phyloP scores from a whole-genome alignment of 306 rosid species.

The Vigna reflexopilosa region DNA sequence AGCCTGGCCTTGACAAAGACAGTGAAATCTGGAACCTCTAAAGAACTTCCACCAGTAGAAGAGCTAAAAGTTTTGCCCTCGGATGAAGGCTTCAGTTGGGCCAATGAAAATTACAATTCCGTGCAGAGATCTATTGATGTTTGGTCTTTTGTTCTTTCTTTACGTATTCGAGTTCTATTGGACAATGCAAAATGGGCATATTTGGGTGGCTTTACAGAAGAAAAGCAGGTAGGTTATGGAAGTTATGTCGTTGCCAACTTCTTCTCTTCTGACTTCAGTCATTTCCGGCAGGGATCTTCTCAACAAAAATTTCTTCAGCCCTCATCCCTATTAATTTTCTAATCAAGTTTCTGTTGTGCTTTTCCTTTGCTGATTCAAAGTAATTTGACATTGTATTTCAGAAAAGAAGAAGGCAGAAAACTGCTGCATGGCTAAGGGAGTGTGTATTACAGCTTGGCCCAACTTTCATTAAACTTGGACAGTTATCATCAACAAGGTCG shows the following conservation, averaged over 20 bases:
- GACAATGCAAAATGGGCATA: constrained; percentile 93
- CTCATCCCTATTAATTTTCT: not conserved
- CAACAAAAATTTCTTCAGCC: constrained; percentile 4
- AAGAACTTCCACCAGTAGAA: constrained; percentile 73
- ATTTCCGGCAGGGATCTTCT: not conserved
- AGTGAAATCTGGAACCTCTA: constrained; percentile 44
- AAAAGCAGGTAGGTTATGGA: constrained; percentile 70
- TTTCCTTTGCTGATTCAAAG: constrained; percentile 22
- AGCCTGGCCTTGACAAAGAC: constrained; percentile 53
- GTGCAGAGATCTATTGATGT: constrained; percentile 87
- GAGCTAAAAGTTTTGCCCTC: constrained; percentile 86
- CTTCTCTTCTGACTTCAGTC: not conserved
- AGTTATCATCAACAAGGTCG: constrained; percentile 90
- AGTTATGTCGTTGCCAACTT: constrained; percentile 7
- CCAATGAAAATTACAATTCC: constrained; percentile 88
- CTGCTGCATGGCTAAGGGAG: constrained; percentile 91
- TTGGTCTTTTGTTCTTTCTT: constrained; percentile 87
- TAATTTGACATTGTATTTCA: constrained; percentile 43
- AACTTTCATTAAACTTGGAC: constrained; percentile 94
- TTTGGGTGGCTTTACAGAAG: constrained; percentile 84
- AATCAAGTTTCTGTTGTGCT: constrained; percentile 7
- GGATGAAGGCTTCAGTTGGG: constrained; percentile 95
- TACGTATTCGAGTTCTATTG: constrained; percentile 77
- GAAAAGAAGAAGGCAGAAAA: constrained; percentile 72
- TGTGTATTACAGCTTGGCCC: constrained; percentile 92